Evolutionary conservation across 768 basidiomycete genomes (phyloP).

Genomic region (Gymnopilus dilepis): DNA sequence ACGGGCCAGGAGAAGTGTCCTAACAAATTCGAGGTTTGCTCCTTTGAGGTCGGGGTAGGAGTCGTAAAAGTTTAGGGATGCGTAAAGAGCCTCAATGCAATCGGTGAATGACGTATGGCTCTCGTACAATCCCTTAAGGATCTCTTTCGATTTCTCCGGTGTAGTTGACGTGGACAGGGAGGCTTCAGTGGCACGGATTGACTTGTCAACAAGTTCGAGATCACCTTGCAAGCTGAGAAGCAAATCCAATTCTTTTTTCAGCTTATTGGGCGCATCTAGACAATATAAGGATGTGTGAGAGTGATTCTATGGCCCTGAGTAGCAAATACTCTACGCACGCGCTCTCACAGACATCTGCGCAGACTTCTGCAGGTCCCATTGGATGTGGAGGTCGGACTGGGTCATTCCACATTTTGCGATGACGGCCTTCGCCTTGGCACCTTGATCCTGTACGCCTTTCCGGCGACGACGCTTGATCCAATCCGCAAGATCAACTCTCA

Average conservation of each 20-base stretch:
- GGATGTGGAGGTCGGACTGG: constrained; percentile 24
- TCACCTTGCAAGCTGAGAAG: constrained; percentile 29
- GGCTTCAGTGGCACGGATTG: not conserved
- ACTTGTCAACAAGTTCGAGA: not conserved
- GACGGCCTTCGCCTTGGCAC: constrained; percentile 22
- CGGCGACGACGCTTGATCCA: constrained; percentile 34
- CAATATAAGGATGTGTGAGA: too few relatives aligned
- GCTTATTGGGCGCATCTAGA: constrained; percentile 33
- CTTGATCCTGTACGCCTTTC: constrained; percentile 17
- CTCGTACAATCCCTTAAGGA: not conserved
- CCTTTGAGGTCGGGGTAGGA: constrained; percentile 38
- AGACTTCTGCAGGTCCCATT: constrained; percentile 40
- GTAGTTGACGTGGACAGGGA: not conserved
- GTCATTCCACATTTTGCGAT: constrained; percentile 20
- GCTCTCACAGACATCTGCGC: constrained; percentile 28
- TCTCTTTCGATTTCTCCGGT: not conserved
- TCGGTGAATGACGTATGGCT: constrained; percentile 22
- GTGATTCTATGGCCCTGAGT: too few relatives aligned
- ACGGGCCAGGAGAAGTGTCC: constrained; percentile 36
- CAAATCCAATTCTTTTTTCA: constrained; percentile 39
- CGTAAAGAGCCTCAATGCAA: constrained; percentile 37
- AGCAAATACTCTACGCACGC: not conserved
- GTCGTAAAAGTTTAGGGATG: constrained; percentile 38
- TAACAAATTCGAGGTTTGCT: constrained; percentile 30
- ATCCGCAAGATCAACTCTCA: constrained; percentile 34